Evolutionary conservation across 2,329 filamentous ascomycete genomes (phyloP).

Genomic region (Phaeoacremonium minimum): DNA sequence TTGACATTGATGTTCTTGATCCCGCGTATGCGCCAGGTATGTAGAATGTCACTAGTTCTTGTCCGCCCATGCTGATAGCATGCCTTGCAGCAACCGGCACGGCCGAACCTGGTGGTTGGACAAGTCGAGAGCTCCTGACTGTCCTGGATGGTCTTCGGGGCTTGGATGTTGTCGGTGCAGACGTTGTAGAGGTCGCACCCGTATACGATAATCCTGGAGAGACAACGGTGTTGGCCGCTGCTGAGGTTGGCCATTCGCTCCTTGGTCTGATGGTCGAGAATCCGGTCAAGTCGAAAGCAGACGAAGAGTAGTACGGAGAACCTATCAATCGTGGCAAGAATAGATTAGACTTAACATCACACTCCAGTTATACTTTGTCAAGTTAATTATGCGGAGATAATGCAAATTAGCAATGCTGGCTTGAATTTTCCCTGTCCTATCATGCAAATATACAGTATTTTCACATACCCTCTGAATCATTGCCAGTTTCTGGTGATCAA

Average conservation of each 20-base stretch:
- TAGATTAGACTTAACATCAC: too few species aligned
- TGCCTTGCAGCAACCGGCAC: conserved; percentile 60
- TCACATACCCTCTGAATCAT: too few species aligned
- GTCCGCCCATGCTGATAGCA: too few species aligned
- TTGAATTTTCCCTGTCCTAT: too few species aligned
- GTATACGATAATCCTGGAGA: conserved; percentile 72
- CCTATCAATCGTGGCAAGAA: too few species aligned
- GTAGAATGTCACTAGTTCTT: conserved; percentile 8
- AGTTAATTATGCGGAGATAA: too few species aligned
- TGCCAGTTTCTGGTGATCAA: too few species aligned
- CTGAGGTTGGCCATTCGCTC: conserved; percentile 11
- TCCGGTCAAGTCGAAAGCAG: conserved; percentile 10
- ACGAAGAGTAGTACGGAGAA: too few species aligned
- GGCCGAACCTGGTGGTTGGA: conserved; percentile 77
- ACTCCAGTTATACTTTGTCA: too few species aligned
- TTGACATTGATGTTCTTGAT: conserved; percentile 80
- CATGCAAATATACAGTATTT: too few species aligned
- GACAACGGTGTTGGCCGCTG: conserved; percentile 42
- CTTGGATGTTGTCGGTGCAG: conserved; percentile 70
- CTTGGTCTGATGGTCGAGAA: conserved; percentile 13
- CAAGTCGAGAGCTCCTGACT: conserved; percentile 69
- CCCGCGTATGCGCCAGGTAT: conserved; percentile 58
- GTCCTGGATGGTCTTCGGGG: conserved; percentile 68
- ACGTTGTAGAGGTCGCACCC: conserved; percentile 77
- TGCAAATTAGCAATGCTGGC: too few species aligned